Percentiles rank a stretch among this genome's conserved stretches.
Conservation (phyloP, 2,329 filamentous ascomycete genomes). For the Chaetomium strumarium region DNA sequence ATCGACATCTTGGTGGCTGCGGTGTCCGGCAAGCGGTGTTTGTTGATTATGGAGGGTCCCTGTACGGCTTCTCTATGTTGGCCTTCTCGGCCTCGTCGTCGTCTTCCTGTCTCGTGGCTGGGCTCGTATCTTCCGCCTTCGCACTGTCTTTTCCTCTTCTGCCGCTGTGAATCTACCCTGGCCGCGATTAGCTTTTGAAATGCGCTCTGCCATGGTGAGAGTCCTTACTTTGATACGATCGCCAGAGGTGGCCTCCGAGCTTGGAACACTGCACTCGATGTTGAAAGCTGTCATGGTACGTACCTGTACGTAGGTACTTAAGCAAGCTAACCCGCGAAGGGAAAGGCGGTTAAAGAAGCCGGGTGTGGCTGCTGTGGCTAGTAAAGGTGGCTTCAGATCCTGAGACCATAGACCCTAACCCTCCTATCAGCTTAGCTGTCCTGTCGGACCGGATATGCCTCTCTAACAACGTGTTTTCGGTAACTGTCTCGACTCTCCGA, state of each 20-base stretch:
- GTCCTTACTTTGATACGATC: too few relatives aligned
- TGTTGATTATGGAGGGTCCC: too few relatives aligned
- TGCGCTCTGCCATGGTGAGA: neutral
- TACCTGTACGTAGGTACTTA: neutral
- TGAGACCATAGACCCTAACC: neutral
- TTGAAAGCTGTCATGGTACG: slow-evolving; percentile 15
- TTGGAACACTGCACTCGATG: neutral
- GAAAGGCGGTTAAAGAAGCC: neutral
- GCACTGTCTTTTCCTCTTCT: neutral
- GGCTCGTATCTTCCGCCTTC: too few relatives aligned
- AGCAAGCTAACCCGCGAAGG: neutral
- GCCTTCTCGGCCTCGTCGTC: neutral
- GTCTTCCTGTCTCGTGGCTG: neutral
- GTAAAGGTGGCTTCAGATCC: too few relatives aligned
- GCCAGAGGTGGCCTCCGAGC: too few relatives aligned
- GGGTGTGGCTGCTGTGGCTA: neutral
- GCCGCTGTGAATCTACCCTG: neutral
- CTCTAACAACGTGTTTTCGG: too few relatives aligned
- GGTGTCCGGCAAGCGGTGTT: too few relatives aligned
- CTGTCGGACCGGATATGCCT: too few relatives aligned
- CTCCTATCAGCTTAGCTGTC: too few relatives aligned
- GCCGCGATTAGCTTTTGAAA: neutral
- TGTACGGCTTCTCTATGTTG: neutral
- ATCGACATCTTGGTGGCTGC: slow-evolving; percentile 25
- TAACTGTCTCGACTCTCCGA: too few relatives aligned